Evolutionary conservation across 352 stramenopile species (phyloP), one percentile per base, ranked within the genome.

Genomic region (Aphanomyces invadans): DNA sequence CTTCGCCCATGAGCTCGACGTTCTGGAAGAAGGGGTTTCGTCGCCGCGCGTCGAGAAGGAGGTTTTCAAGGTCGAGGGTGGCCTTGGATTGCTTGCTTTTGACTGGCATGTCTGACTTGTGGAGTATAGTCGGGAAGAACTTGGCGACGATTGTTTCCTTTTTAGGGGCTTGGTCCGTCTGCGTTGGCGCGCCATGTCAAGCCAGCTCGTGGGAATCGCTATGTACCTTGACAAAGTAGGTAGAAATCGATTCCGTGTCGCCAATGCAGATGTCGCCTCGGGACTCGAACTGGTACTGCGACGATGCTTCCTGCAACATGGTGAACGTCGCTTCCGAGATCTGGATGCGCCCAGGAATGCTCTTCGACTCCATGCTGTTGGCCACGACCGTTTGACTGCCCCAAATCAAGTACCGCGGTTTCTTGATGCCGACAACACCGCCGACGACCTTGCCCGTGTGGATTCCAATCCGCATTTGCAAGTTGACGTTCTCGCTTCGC

Each of bases 381-480:
- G 81, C 81, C 11, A 92, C 74, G 12, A 92, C 77, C 0, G 83
- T 91, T 52, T 90, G 83, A 33, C 84, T 78, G 28, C 84, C 86
- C 83, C 83, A 93, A 56, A 89, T 89, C 56, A 93, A 80, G 60
- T 95, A 95, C 21, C 86, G 80, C 23, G 84, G 86, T 33, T 92
- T 92, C 68, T 90, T 89, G 62, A 87, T 81, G 4, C 86, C 86
- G 15, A 95, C 85, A 17, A 95, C 82, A 4, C 83, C 85, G 0
- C 86, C 86, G 0, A 95, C 83, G 32, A 88, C 80, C 54, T 87
- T 87, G 31, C 86, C 84, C 1, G 80, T 92, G 69, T 95, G 86
- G 59, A 95, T 83, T 2, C 86, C 84, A 57, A 93, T 93, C 0
- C 84, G 83, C 86, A 95, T 92, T 55, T 92, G 80, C 28, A 95